Evolutionary conservation across 2,329 filamentous ascomycete species (phyloP), one percentile per base, ranked within the genome.

Genomic region (Cytospora schulzeri): DNA sequence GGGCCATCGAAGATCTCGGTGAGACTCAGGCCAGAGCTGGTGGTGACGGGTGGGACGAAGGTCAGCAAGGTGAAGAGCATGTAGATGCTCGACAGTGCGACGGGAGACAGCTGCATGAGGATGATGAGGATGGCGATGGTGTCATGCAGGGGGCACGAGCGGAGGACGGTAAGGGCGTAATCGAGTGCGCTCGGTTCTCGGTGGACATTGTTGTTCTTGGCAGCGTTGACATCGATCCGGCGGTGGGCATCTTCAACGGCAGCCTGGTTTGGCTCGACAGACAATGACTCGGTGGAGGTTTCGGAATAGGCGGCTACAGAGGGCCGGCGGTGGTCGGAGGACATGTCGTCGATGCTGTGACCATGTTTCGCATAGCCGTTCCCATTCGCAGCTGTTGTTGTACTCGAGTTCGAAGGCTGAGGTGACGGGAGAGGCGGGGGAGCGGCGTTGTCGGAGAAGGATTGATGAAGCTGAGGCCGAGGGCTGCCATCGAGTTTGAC

Each of bases 121-220:
- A 97, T 91, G 78, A 97, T 97, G 76, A 98, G 88, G 73, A 98
- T 97, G 75, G 94, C 93, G 78, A 97, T 92, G 67, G 94, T 97
- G 79, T 98, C 94, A 79, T 92, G 91, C 74, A 97, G 88, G 61
- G 94, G 94, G 72, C 93, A 94, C 60, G 93, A 92, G 72, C 88
- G 88, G 75, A 98, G 86, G 71, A 98, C 94, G 62, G 93, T 97
- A 70, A 91, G 86, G 68, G 91, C 90, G 69, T 96, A 83, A 71
- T 91, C 88, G 70, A 96, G 79, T 56, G 91, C 87, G 65, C 90
- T 90, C 62, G 88, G 82, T 74, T 90, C 87, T 70, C 88, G 88
- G 73, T 91, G 89, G 62, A 90, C 83, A 66, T 88, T 83, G 69
- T 83, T 81, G 70, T 89, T 86, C 76, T 89, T 89, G 74, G 86